Conservation (phyloP, 345 rosid genomes). For the Leavenworthia alabamica region DNA sequence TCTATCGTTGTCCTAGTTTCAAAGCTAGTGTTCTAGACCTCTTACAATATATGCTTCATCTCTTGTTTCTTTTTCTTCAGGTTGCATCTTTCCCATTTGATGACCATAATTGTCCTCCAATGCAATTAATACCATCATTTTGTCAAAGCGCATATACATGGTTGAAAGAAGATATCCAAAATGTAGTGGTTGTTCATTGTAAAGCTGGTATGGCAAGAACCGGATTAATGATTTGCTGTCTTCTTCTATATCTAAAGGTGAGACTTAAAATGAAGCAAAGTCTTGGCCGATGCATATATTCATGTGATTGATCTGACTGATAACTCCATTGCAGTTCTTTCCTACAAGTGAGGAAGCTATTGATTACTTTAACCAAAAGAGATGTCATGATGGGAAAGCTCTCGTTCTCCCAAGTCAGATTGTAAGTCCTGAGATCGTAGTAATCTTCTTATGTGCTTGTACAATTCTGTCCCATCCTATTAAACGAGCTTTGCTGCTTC, state of each 20-base stretch:
- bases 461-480: not conserved
- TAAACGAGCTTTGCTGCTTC: constrained; percentile 14
- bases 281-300: not conserved
- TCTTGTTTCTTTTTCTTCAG: constrained; percentile 34
- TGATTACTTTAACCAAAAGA: constrained; percentile 82
- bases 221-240: constrained; percentile 91
- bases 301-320: constrained; percentile 5
- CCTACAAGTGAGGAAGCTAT: constrained; percentile 84
- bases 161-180: constrained; percentile 92
- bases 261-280: constrained; percentile 2
- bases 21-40: not conserved
- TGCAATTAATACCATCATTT: constrained; percentile 75
- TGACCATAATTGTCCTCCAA: constrained; percentile 93
- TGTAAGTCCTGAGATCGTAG: constrained; percentile 47
- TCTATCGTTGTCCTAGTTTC: not conserved
- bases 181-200: constrained; percentile 95
- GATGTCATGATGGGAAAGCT: constrained; percentile 88
- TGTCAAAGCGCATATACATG: constrained; percentile 94
- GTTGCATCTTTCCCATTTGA: constrained; percentile 94
- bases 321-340: constrained; percentile 57
- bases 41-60: not conserved
- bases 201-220: constrained; percentile 98
- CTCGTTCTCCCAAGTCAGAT: constrained; percentile 94
- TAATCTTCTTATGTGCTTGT: constrained; percentile 11
- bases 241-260: constrained; percentile 85